A percentile compares a stretch with the other conserved stretches of the same genome.
Evolutionary conservation across 441 rosid species (phyloP).

Genomic region (Croton setiger): DNA sequence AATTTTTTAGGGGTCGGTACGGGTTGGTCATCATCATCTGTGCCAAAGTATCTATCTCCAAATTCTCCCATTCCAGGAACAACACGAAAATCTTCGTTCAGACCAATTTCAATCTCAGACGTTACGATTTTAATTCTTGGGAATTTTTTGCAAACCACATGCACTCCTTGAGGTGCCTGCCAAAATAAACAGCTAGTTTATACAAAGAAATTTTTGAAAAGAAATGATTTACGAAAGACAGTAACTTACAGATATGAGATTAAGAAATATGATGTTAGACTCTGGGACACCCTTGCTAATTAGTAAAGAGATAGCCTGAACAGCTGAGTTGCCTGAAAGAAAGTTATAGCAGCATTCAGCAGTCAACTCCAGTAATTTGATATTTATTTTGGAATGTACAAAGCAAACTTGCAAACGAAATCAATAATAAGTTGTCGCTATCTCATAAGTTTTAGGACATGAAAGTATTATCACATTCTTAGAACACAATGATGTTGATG

Average conservation of each 20-base stretch:
- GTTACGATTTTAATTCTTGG: constrained; percentile 94
- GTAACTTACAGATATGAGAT: constrained; percentile 80
- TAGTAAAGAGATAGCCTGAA: constrained; percentile 84
- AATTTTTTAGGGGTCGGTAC: constrained; percentile 22
- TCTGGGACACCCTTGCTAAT: constrained; percentile 94
- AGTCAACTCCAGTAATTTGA: not conserved
- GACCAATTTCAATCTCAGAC: constrained; percentile 84
- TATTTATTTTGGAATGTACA: not conserved
- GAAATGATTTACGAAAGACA: constrained; percentile 1
- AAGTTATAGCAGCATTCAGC: not conserved
- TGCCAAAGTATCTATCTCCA: constrained; percentile 95
- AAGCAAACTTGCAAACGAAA: not conserved
- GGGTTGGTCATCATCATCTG: constrained; percentile 72
- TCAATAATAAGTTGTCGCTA: not conserved
- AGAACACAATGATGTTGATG: not conserved
- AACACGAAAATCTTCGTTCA: constrained; percentile 86
- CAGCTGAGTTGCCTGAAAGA: constrained; percentile 84
- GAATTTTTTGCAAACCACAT: constrained; percentile 86
- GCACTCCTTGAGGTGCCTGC: constrained; percentile 99
- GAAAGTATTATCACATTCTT: not conserved
- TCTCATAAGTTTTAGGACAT: not conserved
- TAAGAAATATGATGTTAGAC: constrained; percentile 86
- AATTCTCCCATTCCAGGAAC: constrained; percentile 98
- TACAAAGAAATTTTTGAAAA: not conserved
- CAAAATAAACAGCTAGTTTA: constrained; percentile 10